Percentiles rank a stretch among this genome's conserved stretches.
phyloP scores from a whole-genome alignment of 1,284 basidiomycete genomes.

The Fereydounia khargensis region DNA sequence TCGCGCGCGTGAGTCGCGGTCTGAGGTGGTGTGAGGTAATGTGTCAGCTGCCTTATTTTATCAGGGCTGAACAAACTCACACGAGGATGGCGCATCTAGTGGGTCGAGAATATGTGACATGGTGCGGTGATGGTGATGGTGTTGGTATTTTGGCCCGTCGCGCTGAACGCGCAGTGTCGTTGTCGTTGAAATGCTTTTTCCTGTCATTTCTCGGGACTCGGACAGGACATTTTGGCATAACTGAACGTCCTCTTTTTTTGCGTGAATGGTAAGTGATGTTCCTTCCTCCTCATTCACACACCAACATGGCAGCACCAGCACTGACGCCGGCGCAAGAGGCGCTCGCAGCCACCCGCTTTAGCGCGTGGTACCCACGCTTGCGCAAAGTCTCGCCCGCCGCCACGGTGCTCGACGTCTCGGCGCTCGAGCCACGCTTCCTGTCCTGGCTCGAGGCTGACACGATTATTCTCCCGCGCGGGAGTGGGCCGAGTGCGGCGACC shows the following conservation, averaged over 20 bases:
- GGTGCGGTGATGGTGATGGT: constrained; percentile 9
- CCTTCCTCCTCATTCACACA: not conserved
- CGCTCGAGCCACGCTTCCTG: constrained; percentile 68
- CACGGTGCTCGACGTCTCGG: constrained; percentile 67
- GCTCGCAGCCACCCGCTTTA: constrained; percentile 66
- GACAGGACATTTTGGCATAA: too few species aligned
- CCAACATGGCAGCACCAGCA: not conserved
- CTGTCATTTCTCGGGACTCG: too few species aligned
- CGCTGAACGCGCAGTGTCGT: too few species aligned
- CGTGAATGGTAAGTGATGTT: too few species aligned
- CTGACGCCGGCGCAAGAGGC: constrained; percentile 67
- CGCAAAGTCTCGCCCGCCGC: constrained; percentile 71
- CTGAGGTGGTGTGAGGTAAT: too few species aligned
- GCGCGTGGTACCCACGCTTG: constrained; percentile 80
- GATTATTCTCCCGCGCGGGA: constrained; percentile 64
- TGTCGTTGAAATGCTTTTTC: too few species aligned
- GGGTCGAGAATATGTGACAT: constrained; percentile 85
- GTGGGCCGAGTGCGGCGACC: not conserved
- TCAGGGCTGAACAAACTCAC: constrained; percentile 74
- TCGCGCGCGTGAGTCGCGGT: constrained; percentile 58
- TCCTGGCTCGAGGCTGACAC: constrained; percentile 76
- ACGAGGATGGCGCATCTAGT: constrained; percentile 89
- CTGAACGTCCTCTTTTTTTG: too few species aligned
- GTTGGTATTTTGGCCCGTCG: too few species aligned
- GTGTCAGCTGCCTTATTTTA: too few species aligned